These are phyloP conservation scores for Tephrocybe sp. DNA, from an alignment of 768 basidiomycete species.

Conservation along the genomic window DNA sequence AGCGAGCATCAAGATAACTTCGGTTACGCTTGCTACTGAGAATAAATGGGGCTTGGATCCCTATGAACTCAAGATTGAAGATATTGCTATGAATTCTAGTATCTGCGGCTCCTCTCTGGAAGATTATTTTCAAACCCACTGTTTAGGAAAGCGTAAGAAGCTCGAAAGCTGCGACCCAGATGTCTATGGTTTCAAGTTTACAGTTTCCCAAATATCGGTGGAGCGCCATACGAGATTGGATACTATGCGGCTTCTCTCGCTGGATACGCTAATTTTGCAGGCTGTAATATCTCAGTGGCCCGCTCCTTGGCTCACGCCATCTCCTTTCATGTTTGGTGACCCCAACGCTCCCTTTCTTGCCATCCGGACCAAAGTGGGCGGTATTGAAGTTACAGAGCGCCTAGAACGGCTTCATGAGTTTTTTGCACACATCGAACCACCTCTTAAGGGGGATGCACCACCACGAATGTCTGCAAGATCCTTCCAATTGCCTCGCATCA, in stretches of 20 bases:
- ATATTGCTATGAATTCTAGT: conserved; percentile 36
- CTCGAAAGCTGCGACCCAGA: conserved; percentile 40
- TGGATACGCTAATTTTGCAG: conserved; percentile 38
- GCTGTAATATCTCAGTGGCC: conserved; percentile 61
- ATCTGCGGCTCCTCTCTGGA: conserved; percentile 42
- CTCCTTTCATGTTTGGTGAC: conserved; percentile 52
- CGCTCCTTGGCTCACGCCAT: conserved; percentile 45
- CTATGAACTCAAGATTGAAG: conserved; percentile 42
- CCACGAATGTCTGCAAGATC: conserved; percentile 21
- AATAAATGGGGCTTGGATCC: conserved; percentile 29
- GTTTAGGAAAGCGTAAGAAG: conserved; percentile 44
- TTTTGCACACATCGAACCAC: conserved; percentile 14
- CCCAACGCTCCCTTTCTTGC: conserved; percentile 57
- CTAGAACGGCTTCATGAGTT: conserved; percentile 49
- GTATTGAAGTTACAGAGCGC: conserved; percentile 49
- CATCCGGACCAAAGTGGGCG: conserved; percentile 39
- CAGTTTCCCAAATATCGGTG: conserved; percentile 39
- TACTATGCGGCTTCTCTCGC: conserved; percentile 37
- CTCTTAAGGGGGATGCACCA: conserved; percentile 6
- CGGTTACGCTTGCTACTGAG: conserved; percentile 42
- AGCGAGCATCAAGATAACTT: conserved; percentile 41
- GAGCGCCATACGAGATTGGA: conserved; percentile 37
- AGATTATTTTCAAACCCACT: conserved; percentile 44
- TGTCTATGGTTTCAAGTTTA: conserved; percentile 44
- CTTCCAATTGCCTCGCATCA: conserved; percentile 44